These are phyloP conservation scores for Xylaria palmicola DNA, from an alignment of 495 filamentous ascomycete species.

Conservation along the genomic window DNA sequence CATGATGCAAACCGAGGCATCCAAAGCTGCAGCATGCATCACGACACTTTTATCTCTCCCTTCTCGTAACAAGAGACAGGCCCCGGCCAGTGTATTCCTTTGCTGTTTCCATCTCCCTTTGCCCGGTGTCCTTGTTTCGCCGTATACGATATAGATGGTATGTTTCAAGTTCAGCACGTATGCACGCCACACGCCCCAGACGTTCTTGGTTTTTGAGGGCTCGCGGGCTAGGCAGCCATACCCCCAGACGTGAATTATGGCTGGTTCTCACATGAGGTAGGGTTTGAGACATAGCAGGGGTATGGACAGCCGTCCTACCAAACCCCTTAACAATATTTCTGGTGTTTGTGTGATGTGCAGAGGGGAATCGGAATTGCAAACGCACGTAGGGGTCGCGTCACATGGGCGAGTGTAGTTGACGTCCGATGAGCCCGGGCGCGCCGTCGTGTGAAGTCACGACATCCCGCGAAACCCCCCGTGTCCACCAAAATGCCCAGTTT, in stretches of 20 bases:
- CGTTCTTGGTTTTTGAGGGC: not conserved
- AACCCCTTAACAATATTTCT: no score
- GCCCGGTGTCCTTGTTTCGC: not conserved
- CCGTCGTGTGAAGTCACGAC: no score
- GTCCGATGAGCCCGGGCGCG: no score
- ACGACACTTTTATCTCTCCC: no score
- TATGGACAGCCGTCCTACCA: not conserved
- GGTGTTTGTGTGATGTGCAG: no score
- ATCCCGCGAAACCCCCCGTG: no score
- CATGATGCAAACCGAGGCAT: no score
- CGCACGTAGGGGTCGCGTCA: no score
- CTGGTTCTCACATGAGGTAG: not conserved
- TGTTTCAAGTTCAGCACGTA: not conserved
- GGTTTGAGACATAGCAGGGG: not conserved
- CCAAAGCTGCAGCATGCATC: no score
- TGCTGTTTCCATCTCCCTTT: not conserved
- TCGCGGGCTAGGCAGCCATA: not conserved
- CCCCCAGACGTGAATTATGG: not conserved
- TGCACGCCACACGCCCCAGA: not conserved
- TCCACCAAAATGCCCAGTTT: not conserved
- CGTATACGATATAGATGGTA: not conserved
- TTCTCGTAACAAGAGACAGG: not conserved
- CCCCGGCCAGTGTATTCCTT: no score
- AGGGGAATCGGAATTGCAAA: no score
- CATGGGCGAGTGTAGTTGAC: no score